phyloP scores from a whole-genome alignment of 306 rosid species.

The Dalbergia cochinchinensis region DNA sequence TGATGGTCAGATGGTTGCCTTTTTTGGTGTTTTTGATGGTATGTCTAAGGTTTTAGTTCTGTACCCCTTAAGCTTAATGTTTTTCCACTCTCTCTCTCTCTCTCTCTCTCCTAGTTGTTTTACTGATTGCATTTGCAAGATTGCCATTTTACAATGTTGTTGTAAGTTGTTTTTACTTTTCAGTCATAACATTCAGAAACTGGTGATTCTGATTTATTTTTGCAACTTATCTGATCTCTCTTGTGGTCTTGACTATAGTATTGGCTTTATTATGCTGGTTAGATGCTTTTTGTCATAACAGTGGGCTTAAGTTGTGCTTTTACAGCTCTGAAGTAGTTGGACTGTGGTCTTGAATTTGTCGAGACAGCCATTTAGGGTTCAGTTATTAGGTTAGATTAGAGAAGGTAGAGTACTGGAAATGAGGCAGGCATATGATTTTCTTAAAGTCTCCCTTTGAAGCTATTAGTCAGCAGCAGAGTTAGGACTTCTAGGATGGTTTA shows the following conservation, averaged over 20 bases:
- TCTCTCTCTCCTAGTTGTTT: not conserved
- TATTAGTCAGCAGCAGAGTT: constrained; percentile 3
- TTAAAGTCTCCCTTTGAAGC: not conserved
- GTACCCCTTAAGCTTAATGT: constrained; percentile 16
- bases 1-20: constrained; percentile 88
- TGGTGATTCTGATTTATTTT: constrained; percentile 29
- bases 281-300: constrained; percentile 4
- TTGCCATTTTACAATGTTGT: not conserved
- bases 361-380: not conserved
- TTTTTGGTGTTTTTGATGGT: constrained; percentile 97
- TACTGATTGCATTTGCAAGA: not conserved
- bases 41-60: constrained; percentile 42
- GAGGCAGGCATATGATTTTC: constrained; percentile 21
- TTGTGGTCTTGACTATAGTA: not conserved
- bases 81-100: not conserved
- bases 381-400: constrained; percentile 37
- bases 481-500: constrained; percentile 14
- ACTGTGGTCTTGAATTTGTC: too few relatives aligned
- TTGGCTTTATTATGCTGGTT: not conserved
- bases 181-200: constrained; percentile 1
- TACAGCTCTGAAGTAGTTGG: not conserved
- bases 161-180: constrained; percentile 29
- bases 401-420: not conserved
- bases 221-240: not conserved
- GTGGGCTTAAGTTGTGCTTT: constrained; percentile 20